Evolutionary conservation across 768 basidiomycete species (phyloP).

Genomic region (Holtermannia corniformis): DNA sequence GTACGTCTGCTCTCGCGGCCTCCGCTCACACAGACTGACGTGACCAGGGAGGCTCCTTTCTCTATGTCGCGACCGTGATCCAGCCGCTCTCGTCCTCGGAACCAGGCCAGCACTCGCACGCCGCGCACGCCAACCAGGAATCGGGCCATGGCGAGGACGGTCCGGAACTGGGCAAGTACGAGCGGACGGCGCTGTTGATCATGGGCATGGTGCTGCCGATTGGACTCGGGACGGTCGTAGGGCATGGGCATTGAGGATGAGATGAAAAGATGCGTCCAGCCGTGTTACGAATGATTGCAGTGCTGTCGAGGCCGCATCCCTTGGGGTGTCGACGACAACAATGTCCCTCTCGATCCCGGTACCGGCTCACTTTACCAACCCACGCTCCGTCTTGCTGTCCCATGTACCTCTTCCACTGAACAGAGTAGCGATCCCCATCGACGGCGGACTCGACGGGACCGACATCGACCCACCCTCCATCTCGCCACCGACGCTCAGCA

Average conservation of each 20-base stretch:
- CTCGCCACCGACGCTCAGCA: too few relatives aligned
- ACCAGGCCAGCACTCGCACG: constrained; percentile 22
- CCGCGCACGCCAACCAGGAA: constrained; percentile 41
- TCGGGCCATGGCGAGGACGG: constrained; percentile 42
- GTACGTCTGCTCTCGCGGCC: constrained; percentile 46
- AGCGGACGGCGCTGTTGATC: constrained; percentile 51
- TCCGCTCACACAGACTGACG: background rate
- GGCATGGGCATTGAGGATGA: constrained; percentile 48
- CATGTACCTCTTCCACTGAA: too few relatives aligned
- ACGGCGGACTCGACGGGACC: too few relatives aligned
- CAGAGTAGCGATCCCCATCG: too few relatives aligned
- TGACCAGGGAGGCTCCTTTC: constrained; percentile 74
- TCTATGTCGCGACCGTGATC: constrained; percentile 88
- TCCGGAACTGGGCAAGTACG: constrained; percentile 41
- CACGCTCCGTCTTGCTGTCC: too few relatives aligned
- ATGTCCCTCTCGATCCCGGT: too few relatives aligned
- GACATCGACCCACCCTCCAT: too few relatives aligned
- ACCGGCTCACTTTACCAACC: too few relatives aligned
- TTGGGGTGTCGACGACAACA: too few relatives aligned
- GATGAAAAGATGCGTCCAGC: too few relatives aligned
- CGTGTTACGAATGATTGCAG: too few relatives aligned
- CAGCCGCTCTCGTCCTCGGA: constrained; percentile 52
- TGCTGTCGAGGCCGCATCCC: too few relatives aligned
- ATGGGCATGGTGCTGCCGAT: constrained; percentile 66
- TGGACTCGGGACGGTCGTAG: constrained; percentile 52